These are phyloP conservation scores for Flaveria sonorensis DNA, from an alignment of 129 eudicot species.

Conservation along the genomic window DNA sequence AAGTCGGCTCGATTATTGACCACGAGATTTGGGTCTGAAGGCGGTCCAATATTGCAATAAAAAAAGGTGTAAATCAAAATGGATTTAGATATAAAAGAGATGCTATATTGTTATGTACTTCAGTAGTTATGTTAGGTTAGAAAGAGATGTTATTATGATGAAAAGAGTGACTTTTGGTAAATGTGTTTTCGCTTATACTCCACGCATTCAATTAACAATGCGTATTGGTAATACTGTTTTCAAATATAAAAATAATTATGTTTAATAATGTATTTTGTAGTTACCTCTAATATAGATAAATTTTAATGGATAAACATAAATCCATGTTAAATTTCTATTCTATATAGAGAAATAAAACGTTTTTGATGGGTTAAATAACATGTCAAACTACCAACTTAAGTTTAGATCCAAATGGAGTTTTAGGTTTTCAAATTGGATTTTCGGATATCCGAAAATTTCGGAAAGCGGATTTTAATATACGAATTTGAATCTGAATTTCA, in stretches of 20 bases:
- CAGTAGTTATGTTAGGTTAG: constrained; percentile 33
- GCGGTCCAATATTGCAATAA: background rate
- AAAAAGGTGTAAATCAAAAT: background rate
- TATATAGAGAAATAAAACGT: background rate
- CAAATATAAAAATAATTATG: no score
- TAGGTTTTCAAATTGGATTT: no score
- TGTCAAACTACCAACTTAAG: background rate
- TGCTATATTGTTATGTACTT: background rate
- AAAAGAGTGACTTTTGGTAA: constrained; percentile 37
- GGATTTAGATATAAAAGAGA: constrained; percentile 15
- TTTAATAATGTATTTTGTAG: background rate
- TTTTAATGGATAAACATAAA: background rate
- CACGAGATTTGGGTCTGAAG: background rate
- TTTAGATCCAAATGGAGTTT: background rate
- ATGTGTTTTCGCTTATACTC: constrained; percentile 41
- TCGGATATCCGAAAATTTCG: no score
- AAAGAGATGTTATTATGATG: constrained; percentile 39
- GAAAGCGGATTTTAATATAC: no score
- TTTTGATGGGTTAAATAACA: background rate
- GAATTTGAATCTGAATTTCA: no score
- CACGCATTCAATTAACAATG: constrained; percentile 27
- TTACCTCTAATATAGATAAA: background rate
- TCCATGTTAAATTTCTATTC: background rate
- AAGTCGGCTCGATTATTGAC: background rate
- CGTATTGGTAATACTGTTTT: constrained; percentile 9